phyloP scores from a whole-genome alignment of 2,329 filamentous ascomycete genomes.

The Penicillium italicum region DNA sequence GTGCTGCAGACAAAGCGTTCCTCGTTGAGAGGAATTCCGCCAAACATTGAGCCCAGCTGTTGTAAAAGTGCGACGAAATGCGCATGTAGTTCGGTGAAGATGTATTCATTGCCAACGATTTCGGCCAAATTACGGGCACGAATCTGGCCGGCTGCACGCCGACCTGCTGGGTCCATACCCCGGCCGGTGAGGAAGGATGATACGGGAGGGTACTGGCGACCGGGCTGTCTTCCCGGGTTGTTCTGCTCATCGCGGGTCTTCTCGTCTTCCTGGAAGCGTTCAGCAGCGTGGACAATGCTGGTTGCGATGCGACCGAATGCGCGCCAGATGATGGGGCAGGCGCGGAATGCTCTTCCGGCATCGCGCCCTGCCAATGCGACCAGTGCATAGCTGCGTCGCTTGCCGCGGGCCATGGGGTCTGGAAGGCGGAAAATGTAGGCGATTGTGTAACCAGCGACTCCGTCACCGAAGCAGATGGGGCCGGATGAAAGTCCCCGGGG shows the following conservation, averaged over 20 bases:
- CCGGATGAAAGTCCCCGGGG: slow-evolving; percentile 56
- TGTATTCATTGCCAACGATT: slow-evolving; percentile 56
- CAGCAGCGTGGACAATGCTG: slow-evolving; percentile 48
- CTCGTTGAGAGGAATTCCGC: slow-evolving; percentile 42
- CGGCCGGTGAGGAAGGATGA: slow-evolving; percentile 58
- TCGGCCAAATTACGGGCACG: slow-evolving; percentile 56
- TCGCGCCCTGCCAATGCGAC: slow-evolving; percentile 56
- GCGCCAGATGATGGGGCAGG: slow-evolving; percentile 50
- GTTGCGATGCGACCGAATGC: slow-evolving; percentile 54
- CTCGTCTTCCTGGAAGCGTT: slow-evolving; percentile 45
- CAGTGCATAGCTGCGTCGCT: slow-evolving; percentile 55
- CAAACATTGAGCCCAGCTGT: slow-evolving; percentile 47
- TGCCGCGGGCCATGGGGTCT: slow-evolving; percentile 56
- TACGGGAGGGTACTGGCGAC: slow-evolving; percentile 51
- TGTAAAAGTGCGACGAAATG: slow-evolving; percentile 52
- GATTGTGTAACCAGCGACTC: slow-evolving; percentile 55
- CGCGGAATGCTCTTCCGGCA: slow-evolving; percentile 45
- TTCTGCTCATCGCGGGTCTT: slow-evolving; percentile 42
- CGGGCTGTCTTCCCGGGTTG: slow-evolving; percentile 23
- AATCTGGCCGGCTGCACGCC: slow-evolving; percentile 51
- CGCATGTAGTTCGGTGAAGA: slow-evolving; percentile 57
- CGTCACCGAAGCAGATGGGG: slow-evolving; percentile 57
- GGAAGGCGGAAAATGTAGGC: slow-evolving; percentile 58
- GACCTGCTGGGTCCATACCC: slow-evolving; percentile 54
- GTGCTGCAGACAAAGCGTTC: slow-evolving; percentile 43